These are phyloP conservation scores for Schoenoplectus tabernaemontani DNA, from an alignment of 202 grass and related monocot genomes.

Conservation along the genomic window DNA sequence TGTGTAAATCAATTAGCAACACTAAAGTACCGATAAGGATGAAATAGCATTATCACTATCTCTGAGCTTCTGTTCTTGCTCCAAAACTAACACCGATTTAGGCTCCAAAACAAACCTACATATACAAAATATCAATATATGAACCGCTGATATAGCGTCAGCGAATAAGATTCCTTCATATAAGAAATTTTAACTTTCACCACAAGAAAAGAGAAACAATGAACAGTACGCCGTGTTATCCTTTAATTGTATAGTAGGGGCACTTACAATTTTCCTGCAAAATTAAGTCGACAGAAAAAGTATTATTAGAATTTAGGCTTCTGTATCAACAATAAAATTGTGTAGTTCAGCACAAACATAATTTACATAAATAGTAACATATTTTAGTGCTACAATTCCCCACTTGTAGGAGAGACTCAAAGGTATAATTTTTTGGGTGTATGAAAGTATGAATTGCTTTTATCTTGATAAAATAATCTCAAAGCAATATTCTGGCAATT, in stretches of 20 bases:
- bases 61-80: conserved; percentile 78
- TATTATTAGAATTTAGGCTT: conserved; percentile 5
- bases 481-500: background rate
- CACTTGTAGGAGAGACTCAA: background rate
- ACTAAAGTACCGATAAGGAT: conserved; percentile 53
- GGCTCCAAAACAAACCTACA: conserved; percentile 93
- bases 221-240: background rate
- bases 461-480: background rate
- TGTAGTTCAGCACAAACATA: background rate
- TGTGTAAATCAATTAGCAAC: background rate
- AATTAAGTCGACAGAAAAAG: conserved; percentile 30
- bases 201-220: background rate
- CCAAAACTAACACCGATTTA: conserved; percentile 54
- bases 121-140: background rate
- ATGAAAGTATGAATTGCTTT: background rate
- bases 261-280: conserved; percentile 98
- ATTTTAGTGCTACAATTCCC: background rate
- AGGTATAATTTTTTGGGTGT: background rate
- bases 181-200: background rate
- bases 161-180: background rate
- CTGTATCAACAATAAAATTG: conserved; percentile 3
- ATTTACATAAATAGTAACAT: background rate
- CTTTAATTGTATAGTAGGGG: conserved; percentile 13
- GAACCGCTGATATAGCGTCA: background rate
- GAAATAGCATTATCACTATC: conserved; percentile 61